A percentile compares a stretch with the other conserved stretches of the same genome.
Conservation (phyloP, 179 eudicot genomes). For the Patellifolia procumbens region DNA sequence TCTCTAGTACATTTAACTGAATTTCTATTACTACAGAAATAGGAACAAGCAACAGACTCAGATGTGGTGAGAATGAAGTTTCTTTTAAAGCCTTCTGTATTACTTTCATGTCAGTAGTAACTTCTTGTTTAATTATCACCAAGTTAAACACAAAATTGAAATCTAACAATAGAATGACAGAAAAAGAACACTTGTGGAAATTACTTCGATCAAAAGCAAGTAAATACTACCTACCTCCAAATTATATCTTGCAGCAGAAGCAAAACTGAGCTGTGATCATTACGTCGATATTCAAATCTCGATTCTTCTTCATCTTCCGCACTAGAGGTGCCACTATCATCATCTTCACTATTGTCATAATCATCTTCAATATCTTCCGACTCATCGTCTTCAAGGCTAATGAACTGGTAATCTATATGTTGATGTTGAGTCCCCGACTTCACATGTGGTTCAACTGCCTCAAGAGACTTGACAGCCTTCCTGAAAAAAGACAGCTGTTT, state of each 20-base stretch:
- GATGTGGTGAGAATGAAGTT: no score
- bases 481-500: conserved; percentile 75
- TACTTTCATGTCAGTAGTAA: neutral
- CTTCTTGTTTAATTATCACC: neutral
- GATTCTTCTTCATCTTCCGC: conserved; percentile 45
- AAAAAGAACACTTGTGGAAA: neutral
- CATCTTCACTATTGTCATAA: conserved; percentile 38
- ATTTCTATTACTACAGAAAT: neutral
- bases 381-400: conserved; percentile 74
- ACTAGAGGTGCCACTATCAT: conserved; percentile 38
- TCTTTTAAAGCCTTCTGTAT: no score
- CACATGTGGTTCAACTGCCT: conserved; percentile 85
- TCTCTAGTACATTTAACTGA: neutral
- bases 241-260: conserved; percentile 44
- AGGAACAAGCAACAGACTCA: conserved; percentile 10
- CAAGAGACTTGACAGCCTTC: conserved; percentile 75
- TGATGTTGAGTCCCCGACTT: conserved; percentile 67
- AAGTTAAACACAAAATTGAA: neutral
- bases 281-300: conserved; percentile 57
- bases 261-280: conserved; percentile 34
- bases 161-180: neutral
- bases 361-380: conserved; percentile 46
- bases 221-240: conserved; percentile 55
- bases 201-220: conserved; percentile 8
- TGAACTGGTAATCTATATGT: conserved; percentile 85